Conservation (phyloP, 192 early-diverging fungal genomes). For the Diversispora eburnea region DNA sequence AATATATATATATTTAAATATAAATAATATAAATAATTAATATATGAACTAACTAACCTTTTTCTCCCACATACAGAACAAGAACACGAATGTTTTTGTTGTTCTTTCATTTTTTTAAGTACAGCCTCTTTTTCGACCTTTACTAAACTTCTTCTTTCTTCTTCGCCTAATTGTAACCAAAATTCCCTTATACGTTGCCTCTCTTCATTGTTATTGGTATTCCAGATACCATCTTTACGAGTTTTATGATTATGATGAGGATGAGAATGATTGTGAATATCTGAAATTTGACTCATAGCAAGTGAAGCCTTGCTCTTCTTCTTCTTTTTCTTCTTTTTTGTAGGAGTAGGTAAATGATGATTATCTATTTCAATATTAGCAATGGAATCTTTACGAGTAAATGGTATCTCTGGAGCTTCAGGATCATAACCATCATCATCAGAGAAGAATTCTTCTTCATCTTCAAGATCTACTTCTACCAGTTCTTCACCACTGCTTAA, state of each 20-base stretch:
- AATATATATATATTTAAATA: background rate
- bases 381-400: constrained; percentile 26
- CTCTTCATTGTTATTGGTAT: constrained; percentile 70
- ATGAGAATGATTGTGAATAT: constrained; percentile 19
- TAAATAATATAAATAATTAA: constrained; percentile 1
- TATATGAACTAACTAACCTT: constrained; percentile 45
- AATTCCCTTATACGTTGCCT: constrained; percentile 77
- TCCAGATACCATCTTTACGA: constrained; percentile 61
- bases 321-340: constrained; percentile 49
- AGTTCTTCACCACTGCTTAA: background rate
- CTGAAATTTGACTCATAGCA: constrained; percentile 18
- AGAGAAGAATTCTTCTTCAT: constrained; percentile 45
- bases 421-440: constrained; percentile 49
- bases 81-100: constrained; percentile 80
- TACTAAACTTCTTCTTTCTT: constrained; percentile 73
- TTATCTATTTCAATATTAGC: constrained; percentile 22
- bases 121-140: constrained; percentile 85
- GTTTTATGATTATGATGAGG: constrained; percentile 37
- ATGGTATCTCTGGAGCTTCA: constrained; percentile 36
- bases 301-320: constrained; percentile 48
- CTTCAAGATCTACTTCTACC: constrained; percentile 24
- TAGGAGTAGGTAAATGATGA: constrained; percentile 18
- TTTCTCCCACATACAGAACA: constrained; percentile 81
- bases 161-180: constrained; percentile 78
- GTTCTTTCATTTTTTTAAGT: constrained; percentile 85